phyloP scores from a whole-genome alignment of 2,329 filamentous ascomycete genomes.

The Saccharata proteae region DNA sequence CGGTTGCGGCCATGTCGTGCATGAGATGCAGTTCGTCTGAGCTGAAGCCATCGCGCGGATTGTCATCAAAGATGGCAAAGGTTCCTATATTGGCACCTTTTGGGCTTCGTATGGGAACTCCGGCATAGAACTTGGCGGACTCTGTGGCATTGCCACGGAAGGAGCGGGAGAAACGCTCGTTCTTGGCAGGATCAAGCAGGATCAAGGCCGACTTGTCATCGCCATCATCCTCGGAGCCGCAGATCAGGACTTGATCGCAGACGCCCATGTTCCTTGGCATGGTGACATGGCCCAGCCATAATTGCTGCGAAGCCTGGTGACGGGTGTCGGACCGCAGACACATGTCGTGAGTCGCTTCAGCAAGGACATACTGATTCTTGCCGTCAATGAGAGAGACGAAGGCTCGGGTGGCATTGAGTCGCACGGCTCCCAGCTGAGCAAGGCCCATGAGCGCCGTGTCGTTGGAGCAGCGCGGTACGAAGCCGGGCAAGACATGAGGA shows the following conservation, averaged over 20 bases:
- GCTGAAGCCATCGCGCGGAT: conserved; percentile 12
- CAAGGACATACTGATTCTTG: conserved; percentile 21
- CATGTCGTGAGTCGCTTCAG: conserved; percentile 23
- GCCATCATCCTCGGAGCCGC: neutral
- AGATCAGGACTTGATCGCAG: neutral
- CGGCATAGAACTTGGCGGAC: too few relatives aligned
- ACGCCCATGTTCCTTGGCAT: neutral
- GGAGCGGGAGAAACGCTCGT: too few relatives aligned
- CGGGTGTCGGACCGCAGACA: conserved; percentile 13
- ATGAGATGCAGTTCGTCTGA: conserved; percentile 16
- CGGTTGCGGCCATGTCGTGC: conserved; percentile 18
- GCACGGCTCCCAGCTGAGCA: conserved; percentile 21
- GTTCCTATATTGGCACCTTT: conserved; percentile 16
- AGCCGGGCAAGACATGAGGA: too few relatives aligned
- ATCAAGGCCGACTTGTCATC: neutral
- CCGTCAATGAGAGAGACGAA: conserved; percentile 24
- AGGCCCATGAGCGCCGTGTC: conserved; percentile 22
- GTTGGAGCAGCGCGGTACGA: conserved; percentile 14
- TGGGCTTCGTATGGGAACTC: conserved; percentile 16
- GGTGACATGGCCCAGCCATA: neutral
- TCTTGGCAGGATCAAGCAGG: too few relatives aligned
- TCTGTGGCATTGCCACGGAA: too few relatives aligned
- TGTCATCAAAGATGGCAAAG: conserved; percentile 15
- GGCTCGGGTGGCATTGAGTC: conserved; percentile 18
- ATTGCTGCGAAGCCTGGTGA: conserved; percentile 5